Evolutionary conservation across 805 yeast species (phyloP).

Genomic region (Komagataella kurtzmanii): DNA sequence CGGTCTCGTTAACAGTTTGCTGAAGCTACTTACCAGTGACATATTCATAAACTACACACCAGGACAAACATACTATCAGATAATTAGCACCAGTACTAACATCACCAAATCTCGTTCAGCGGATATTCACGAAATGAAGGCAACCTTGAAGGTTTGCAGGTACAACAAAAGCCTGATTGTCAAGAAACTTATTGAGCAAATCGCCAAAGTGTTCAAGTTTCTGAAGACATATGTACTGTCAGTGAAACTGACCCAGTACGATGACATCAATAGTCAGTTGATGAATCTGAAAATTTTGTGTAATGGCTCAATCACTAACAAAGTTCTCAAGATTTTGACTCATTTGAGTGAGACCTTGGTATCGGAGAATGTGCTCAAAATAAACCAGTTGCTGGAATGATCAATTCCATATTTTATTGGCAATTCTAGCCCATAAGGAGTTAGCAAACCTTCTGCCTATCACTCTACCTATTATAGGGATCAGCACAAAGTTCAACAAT

Average conservation of each 20-base stretch:
- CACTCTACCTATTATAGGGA: conserved; percentile 56
- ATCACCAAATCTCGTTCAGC: neutral
- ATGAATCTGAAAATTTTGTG: conserved; percentile 11
- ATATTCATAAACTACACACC: neutral
- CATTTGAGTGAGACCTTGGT: conserved; percentile 3
- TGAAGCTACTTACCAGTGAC: neutral
- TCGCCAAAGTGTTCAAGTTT: neutral
- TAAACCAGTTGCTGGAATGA: neutral
- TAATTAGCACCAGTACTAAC: neutral
- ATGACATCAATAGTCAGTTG: neutral
- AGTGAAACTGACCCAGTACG: neutral
- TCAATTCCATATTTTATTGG: conserved; percentile 7
- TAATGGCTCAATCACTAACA: conserved; percentile 15
- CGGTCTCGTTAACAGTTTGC: neutral
- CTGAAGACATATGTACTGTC: neutral
- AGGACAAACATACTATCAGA: neutral
- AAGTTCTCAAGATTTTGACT: conserved; percentile 14
- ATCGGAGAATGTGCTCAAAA: neutral
- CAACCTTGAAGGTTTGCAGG: neutral
- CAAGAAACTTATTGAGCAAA: conserved; percentile 1
- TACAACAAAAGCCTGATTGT: neutral
- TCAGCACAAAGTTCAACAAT: conserved; percentile 42
- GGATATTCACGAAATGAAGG: neutral
- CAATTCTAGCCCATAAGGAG: conserved; percentile 16
- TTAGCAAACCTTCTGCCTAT: conserved; percentile 50